phyloP scores from a whole-genome alignment of 768 basidiomycete species.

The Trichaptum fuscoviolaceum region DNA sequence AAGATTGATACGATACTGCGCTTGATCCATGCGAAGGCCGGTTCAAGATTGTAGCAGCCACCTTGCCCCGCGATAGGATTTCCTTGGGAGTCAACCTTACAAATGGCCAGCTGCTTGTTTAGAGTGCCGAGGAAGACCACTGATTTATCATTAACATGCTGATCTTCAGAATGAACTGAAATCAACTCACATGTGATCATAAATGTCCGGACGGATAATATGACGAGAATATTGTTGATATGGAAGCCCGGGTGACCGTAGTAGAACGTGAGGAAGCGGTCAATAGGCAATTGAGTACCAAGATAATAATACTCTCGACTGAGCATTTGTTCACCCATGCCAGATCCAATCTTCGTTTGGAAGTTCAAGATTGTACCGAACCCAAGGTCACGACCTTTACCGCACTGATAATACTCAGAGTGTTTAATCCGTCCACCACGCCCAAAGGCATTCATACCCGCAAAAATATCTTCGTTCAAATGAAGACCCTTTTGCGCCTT shows the following conservation, averaged over 20 bases:
- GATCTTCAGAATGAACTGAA: slow-evolving; percentile 4
- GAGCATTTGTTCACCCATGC: slow-evolving; percentile 99
- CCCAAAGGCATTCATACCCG: slow-evolving; percentile 98
- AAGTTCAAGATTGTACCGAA: slow-evolving; percentile 99
- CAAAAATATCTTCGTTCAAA: slow-evolving; percentile 99
- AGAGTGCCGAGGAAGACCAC: slow-evolving; percentile 94
- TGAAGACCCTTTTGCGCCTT: slow-evolving; percentile 99
- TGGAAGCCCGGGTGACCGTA: slow-evolving; percentile 99
- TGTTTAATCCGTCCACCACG: slow-evolving; percentile 99
- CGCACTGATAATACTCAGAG: slow-evolving; percentile 99
- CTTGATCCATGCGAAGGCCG: slow-evolving; percentile 97
- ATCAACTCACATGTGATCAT: slow-evolving; percentile 80
- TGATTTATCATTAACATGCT: slow-evolving; percentile 24
- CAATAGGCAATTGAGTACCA: slow-evolving; percentile 95
- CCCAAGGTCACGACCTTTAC: slow-evolving; percentile 98
- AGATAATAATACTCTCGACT: slow-evolving; percentile 99
- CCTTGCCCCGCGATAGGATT: slow-evolving; percentile 80
- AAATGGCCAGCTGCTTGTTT: slow-evolving; percentile 89
- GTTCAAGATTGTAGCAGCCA: slow-evolving; percentile 94
- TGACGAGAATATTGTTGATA: slow-evolving; percentile 99
- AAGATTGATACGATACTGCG: slow-evolving; percentile 97
- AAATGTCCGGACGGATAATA: slow-evolving; percentile 96
- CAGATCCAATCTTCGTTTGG: slow-evolving; percentile 99
- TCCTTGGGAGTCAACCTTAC: slow-evolving; percentile 74
- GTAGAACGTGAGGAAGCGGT: slow-evolving; percentile 99